A percentile compares a stretch with the other conserved stretches of the same genome.
Evolutionary conservation across 1,139 yeast genomes (phyloP).

Genomic region (Yamadazyma pseudoaaseri): DNA sequence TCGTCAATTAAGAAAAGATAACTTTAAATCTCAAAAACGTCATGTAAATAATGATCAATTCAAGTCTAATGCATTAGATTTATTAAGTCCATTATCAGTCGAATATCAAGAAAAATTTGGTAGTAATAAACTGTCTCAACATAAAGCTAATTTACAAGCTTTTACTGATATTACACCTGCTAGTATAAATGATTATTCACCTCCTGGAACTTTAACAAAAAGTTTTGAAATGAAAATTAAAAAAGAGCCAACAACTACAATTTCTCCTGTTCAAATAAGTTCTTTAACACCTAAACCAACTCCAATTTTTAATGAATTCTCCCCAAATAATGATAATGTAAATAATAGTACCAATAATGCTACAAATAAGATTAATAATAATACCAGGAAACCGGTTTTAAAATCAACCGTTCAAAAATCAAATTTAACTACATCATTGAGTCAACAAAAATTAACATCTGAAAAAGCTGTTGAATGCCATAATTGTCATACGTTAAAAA

Average conservation of each 20-base stretch:
- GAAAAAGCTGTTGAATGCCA: conserved; percentile 31
- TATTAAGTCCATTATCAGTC: conserved; percentile 42
- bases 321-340: conserved; percentile 1
- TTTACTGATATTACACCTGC: conserved; percentile 25
- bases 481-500: conserved; percentile 56
- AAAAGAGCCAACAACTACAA: conserved; percentile 15
- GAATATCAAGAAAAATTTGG: conserved; percentile 29
- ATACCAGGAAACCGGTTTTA: conserved; percentile 2
- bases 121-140: conserved; percentile 3
- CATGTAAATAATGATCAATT: conserved; percentile 8
- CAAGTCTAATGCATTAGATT: conserved; percentile 23
- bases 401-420: conserved; percentile 21
- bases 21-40: conserved; percentile 22
- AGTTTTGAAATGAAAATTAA: conserved; percentile 8
- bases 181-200: conserved; percentile 29
- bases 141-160: conserved; percentile 7
- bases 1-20: conserved; percentile 39
- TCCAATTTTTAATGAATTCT: conserved; percentile 6
- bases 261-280: conserved; percentile 15
- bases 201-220: conserved; percentile 11
- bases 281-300: conserved; percentile 9
- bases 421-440: conserved; percentile 34
- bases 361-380: background rate
- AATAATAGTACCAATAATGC: background rate
- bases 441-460: conserved; percentile 10